Evolutionary conservation across 345 rosid genomes (phyloP), one percentile per base, ranked within the genome.

Genomic region (Erysimum cheiranthoides): DNA sequence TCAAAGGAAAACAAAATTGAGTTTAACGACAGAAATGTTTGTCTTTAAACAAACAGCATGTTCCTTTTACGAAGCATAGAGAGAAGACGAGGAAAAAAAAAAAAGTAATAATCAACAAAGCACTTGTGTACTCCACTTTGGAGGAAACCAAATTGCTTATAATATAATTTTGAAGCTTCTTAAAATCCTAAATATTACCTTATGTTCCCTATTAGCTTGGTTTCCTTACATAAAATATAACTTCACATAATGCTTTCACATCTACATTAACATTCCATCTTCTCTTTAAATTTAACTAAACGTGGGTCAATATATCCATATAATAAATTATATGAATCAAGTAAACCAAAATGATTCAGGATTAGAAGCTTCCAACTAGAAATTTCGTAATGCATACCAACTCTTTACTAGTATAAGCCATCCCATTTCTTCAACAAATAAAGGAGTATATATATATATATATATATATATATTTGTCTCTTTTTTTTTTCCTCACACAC

Each of bases 51-150:
- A 59, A 60, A 72, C 78, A 73, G 4, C 49, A 65, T 77, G 80
- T 77, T 77, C 65, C 52, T 17, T 73, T 60, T 27, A 59, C 5
- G 31, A 72, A 43, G 68, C 64, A 72, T 67, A 40, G 14, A 66
- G 50, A 65, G 46, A n/a, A 71, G 18, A 66, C 27, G 59, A 74
- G 31, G 32, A 49, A 67, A 21, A 42, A 49, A 67, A 11, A 56
- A 56, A 18, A 56, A 72, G 12, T 17, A n/a, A 72, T 71, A 66
- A 71, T 65, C 45, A 66, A 60, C 58, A 60, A 71, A 66, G 52
- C 74, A 73, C 70, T 72, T 46, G 70, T 61, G 70, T 61, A 73
- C 70, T 78, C 81, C 81, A 78, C 78, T 78, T 67, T 35, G 70
- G 70, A 78, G 38, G 67, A 71, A 77, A 56, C 38, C 72, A 78